Evolutionary conservation across 257 asterid species (phyloP).

Genomic region (Rehmannia glutinosa): DNA sequence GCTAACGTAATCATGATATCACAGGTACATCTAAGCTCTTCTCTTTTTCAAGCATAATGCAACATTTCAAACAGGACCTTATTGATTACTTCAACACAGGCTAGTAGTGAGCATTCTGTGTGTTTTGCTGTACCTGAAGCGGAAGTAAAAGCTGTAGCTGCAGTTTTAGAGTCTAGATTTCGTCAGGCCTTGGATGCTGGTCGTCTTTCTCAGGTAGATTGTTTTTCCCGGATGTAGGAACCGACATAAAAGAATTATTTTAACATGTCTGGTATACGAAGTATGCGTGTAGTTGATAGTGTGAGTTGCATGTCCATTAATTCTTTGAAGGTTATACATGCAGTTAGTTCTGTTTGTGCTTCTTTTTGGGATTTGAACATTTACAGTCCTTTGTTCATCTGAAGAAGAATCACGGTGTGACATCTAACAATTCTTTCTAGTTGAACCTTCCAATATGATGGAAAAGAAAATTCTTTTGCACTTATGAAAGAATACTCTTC

Average conservation of each 20-base stretch:
- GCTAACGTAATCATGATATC: conserved; percentile 98
- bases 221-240: conserved; percentile 4
- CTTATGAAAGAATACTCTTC: no score
- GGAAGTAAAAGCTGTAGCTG: conserved; percentile 88
- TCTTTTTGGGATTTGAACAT: no score
- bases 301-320: not conserved
- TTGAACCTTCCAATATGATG: no score
- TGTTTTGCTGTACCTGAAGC: conserved; percentile 98
- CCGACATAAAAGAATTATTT: not conserved
- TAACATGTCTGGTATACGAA: not conserved
- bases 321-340: not conserved
- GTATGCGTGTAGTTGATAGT: not conserved
- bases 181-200: conserved; percentile 93
- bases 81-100: conserved; percentile 46
- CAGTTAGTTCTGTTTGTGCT: not conserved
- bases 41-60: not conserved
- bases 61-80: conserved; percentile 7
- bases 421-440: no score
- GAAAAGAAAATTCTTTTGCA: no score
- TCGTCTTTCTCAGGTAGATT: conserved; percentile 90
- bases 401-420: no score
- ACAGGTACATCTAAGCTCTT: conserved; percentile 52
- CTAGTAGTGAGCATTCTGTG: conserved; percentile 99
- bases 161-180: conserved; percentile 79
- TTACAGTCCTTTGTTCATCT: no score